Conservation (phyloP, 1,284 basidiomycete species). For the Malassezia equina region DNA sequence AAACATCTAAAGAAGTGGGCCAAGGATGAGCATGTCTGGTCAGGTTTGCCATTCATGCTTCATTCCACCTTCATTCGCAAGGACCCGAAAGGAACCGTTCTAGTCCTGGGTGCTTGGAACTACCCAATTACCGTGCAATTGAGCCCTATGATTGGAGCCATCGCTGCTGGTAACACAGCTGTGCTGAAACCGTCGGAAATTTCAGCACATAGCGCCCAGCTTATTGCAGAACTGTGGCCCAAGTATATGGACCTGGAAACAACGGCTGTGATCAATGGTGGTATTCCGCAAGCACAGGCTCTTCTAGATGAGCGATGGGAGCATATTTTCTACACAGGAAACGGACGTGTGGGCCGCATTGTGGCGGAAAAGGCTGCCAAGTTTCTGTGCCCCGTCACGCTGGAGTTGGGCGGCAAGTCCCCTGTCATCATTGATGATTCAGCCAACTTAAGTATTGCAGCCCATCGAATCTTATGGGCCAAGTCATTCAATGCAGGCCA, state of each 20-base stretch:
- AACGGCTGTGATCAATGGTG: conserved; percentile 66
- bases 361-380: conserved; percentile 74
- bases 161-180: conserved; percentile 49
- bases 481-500: conserved; percentile 59
- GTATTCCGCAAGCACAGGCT: conserved; percentile 63
- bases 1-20: conserved; percentile 55
- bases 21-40: conserved; percentile 38
- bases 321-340: conserved; percentile 57
- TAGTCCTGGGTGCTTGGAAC: conserved; percentile 51
- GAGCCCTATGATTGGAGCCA: conserved; percentile 49
- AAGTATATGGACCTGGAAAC: conserved; percentile 71
- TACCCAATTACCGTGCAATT: conserved; percentile 45
- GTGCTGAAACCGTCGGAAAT: conserved; percentile 63
- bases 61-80: conserved; percentile 43
- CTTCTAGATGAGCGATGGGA: conserved; percentile 74
- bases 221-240: conserved; percentile 64
- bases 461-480: conserved; percentile 63
- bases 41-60: conserved; percentile 39
- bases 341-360: conserved; percentile 63
- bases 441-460: conserved; percentile 50
- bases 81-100: conserved; percentile 49
- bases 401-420: conserved; percentile 71
- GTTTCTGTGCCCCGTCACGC: conserved; percentile 68
- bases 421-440: conserved; percentile 68
- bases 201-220: conserved; percentile 58